These are phyloP conservation scores for Lactarius hengduanensis DNA, from an alignment of 768 basidiomycete species.

Conservation along the genomic window DNA sequence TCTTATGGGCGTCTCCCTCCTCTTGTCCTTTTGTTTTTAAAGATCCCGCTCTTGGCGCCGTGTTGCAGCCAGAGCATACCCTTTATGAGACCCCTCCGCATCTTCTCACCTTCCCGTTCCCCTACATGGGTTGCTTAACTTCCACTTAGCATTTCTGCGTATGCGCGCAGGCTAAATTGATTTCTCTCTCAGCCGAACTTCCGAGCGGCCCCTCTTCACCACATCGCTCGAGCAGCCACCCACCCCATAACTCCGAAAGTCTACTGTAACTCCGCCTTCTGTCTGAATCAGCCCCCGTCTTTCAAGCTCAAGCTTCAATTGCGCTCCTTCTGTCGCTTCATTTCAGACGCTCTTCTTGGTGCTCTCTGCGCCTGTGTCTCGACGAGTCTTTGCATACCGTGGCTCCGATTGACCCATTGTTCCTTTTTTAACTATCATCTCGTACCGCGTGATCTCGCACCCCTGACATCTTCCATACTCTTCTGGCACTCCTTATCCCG, in stretches of 20 bases:
- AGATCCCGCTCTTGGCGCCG: constrained; percentile 7
- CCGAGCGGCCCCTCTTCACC: neutral
- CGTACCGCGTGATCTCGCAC: constrained; percentile 17
- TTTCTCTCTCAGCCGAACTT: constrained; percentile 9
- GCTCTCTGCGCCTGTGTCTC: neutral
- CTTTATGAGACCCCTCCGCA: constrained; percentile 19
- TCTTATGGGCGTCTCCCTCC: neutral
- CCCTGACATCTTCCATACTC: constrained; percentile 23
- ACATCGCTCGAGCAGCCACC: neutral
- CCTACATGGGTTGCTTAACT: constrained; percentile 9
- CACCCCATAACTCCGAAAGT: neutral
- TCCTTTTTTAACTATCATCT: constrained; percentile 21
- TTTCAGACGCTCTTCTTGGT: neutral
- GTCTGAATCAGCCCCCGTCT: neutral
- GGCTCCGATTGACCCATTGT: constrained; percentile 7
- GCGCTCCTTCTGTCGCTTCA: neutral
- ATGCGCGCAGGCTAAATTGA: constrained; percentile 2
- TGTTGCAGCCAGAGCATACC: constrained; percentile 13
- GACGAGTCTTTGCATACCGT: neutral
- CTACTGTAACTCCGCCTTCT: neutral
- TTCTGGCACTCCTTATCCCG: constrained; percentile 9
- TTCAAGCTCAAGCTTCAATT: neutral
- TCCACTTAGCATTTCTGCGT: constrained; percentile 9
- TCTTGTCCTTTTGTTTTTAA: neutral
- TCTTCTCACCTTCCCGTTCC: constrained; percentile 14